These are phyloP conservation scores for Xylogone sp. DNA, from an alignment of 2,329 filamentous ascomycete species.

Conservation along the genomic window DNA sequence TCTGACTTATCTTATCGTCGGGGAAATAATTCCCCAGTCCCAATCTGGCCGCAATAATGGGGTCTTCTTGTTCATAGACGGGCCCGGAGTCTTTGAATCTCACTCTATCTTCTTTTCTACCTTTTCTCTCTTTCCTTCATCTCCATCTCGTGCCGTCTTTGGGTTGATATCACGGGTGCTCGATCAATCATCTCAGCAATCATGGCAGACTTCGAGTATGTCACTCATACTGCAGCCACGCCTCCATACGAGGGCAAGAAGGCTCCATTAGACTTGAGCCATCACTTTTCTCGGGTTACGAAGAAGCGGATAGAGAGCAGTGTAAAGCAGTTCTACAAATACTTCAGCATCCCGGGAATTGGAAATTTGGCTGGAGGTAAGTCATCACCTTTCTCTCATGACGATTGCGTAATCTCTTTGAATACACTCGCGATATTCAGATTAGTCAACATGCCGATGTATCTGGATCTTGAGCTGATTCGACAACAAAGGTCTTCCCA, in stretches of 20 bases:
- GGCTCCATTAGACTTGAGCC: constrained; percentile 68
- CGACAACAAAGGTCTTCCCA: constrained; percentile 63
- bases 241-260: constrained; percentile 10
- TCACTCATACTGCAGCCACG: constrained; percentile 10
- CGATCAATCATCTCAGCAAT: neutral
- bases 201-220: constrained; percentile 24
- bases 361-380: constrained; percentile 59
- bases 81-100: no score
- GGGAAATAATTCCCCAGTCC: neutral
- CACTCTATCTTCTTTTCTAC: neutral
- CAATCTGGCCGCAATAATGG: neutral
- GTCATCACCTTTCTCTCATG: constrained; percentile 21
- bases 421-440: no score
- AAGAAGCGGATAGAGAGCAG: constrained; percentile 59
- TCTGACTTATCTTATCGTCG: neutral
- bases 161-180: neutral
- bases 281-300: constrained; percentile 71
- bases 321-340: constrained; percentile 84
- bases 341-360: constrained; percentile 64
- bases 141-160: neutral
- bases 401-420: no score
- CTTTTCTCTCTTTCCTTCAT: neutral
- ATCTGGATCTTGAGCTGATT: neutral
- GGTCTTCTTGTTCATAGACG: neutral
- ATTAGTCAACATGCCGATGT: neutral